A percentile compares a stretch with the other conserved stretches of the same genome.
Conservation (phyloP, 352 stramenopile species). For the Phytophthora litchii region DNA sequence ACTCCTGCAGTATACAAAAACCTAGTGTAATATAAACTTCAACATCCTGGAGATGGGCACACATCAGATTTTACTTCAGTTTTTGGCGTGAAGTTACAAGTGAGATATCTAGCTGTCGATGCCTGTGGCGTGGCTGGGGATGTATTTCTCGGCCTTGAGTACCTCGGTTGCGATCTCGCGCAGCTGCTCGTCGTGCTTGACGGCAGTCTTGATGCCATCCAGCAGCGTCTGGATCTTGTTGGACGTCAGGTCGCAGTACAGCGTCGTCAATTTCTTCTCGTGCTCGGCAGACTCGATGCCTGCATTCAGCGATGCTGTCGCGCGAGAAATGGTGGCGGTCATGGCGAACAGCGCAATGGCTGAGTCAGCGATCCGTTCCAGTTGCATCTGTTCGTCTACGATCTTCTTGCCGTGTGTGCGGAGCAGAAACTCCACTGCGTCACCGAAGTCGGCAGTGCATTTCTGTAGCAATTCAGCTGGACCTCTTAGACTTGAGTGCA, state of each 20-base stretch:
- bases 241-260: slow-evolving; percentile 80
- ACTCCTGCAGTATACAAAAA: slow-evolving; percentile 24
- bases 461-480: slow-evolving; percentile 66
- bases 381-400: slow-evolving; percentile 86
- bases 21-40: slow-evolving; percentile 23
- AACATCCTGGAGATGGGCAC: slow-evolving; percentile 10
- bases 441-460: slow-evolving; percentile 77
- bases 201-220: slow-evolving; percentile 57
- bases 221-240: slow-evolving; percentile 74
- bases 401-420: slow-evolving; percentile 90
- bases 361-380: slow-evolving; percentile 86
- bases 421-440: slow-evolving; percentile 77
- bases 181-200: slow-evolving; percentile 73
- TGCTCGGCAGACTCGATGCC: slow-evolving; percentile 67
- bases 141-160: slow-evolving; percentile 77
- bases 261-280: slow-evolving; percentile 78
- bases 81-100: slow-evolving; percentile 23
- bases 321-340: slow-evolving; percentile 87
- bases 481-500: slow-evolving; percentile 69
- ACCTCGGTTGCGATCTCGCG: slow-evolving; percentile 81
- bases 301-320: slow-evolving; percentile 59
- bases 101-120: slow-evolving; percentile 53
- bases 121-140: slow-evolving; percentile 75
- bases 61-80: slow-evolving; percentile 22
- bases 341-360: slow-evolving; percentile 86